Conservation (phyloP, 2,329 filamentous ascomycete genomes). For the Arthrocladium fulminans region DNA sequence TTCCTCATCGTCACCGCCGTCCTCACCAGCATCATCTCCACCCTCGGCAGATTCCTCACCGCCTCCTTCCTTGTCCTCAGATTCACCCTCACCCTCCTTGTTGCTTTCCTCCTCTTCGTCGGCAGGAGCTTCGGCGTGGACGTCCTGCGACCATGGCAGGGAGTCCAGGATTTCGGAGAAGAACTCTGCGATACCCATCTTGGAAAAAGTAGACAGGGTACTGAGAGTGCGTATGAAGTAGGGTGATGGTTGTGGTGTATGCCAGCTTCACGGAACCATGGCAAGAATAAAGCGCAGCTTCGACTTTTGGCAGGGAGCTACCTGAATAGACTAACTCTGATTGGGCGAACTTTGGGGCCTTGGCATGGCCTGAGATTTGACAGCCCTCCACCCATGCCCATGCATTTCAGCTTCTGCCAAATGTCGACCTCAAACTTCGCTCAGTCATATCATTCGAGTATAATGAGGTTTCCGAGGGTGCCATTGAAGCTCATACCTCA, state of each 20-base stretch:
- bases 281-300: conserved; percentile 6
- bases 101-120: conserved; percentile 44
- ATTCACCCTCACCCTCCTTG: conserved; percentile 34
- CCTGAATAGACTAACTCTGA: not conserved
- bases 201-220: conserved; percentile 15
- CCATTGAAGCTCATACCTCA: too few relatives aligned
- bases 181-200: conserved; percentile 57
- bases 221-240: not conserved
- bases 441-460: too few relatives aligned
- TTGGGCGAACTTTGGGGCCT: not conserved
- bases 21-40: conserved; percentile 41
- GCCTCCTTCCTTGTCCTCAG: conserved; percentile 26
- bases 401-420: conserved; percentile 3
- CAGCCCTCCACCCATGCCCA: too few relatives aligned
- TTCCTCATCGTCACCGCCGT: conserved; percentile 44
- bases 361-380: too few relatives aligned
- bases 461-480: too few relatives aligned
- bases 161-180: conserved; percentile 57
- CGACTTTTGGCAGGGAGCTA: conserved; percentile 3
- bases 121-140: conserved; percentile 51
- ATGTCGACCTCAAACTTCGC: too few relatives aligned
- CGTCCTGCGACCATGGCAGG: conserved; percentile 48
- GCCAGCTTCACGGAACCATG: not conserved
- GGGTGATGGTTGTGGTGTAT: not conserved
- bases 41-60: conserved; percentile 30